Evolutionary conservation across 148 eudicot species (phyloP).

Genomic region (Chenopodium berlandieri): DNA sequence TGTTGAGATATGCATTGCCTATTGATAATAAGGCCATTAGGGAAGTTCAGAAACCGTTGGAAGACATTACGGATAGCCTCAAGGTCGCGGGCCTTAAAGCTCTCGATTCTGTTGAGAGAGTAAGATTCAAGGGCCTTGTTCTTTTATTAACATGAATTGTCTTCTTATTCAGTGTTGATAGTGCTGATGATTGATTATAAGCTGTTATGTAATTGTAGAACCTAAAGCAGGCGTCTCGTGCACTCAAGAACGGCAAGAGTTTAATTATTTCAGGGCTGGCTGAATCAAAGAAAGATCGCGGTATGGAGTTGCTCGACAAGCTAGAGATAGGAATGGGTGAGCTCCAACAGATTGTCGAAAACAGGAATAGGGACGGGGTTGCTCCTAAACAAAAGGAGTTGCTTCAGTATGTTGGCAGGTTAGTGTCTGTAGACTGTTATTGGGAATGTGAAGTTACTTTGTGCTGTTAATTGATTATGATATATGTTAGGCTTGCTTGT

Average conservation of each 20-base stretch:
- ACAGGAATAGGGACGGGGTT: constrained; percentile 70
- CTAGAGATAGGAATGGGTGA: constrained; percentile 85
- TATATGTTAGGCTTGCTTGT: background rate
- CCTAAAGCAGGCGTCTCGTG: constrained; percentile 80
- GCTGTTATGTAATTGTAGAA: constrained; percentile 49
- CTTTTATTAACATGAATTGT: background rate
- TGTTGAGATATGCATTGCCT: constrained; percentile 83
- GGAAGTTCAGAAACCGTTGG: constrained; percentile 96
- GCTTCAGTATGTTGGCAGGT: constrained; percentile 89
- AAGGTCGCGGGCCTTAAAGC: constrained; percentile 81
- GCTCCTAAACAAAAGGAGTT: constrained; percentile 85
- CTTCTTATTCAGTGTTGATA: background rate
- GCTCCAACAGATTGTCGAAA: constrained; percentile 80
- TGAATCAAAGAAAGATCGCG: constrained; percentile 81
- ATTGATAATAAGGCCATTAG: constrained; percentile 89
- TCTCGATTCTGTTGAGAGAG: constrained; percentile 88
- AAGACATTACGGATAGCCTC: constrained; percentile 92
- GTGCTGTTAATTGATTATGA: background rate
- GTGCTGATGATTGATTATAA: constrained; percentile 17
- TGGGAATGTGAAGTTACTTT: background rate
- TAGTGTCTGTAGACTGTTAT: constrained; percentile 22
- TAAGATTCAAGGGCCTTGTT: constrained; percentile 34
- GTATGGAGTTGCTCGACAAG: constrained; percentile 72
- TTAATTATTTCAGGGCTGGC: constrained; percentile 78
- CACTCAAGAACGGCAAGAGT: constrained; percentile 72